Evolutionary conservation across 257 asterid species (phyloP).

Genomic region (Sherardia arvensis): DNA sequence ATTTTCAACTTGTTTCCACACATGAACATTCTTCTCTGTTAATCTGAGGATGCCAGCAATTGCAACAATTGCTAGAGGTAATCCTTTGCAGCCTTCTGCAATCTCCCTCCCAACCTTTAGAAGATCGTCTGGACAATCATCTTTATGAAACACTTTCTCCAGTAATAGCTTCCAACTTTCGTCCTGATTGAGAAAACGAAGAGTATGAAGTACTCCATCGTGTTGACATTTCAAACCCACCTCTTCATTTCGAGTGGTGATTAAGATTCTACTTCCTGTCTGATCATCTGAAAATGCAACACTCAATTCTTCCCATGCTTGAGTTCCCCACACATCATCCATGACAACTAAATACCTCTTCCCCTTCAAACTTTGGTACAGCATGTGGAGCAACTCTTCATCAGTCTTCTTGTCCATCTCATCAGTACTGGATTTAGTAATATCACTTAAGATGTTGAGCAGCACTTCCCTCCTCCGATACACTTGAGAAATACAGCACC

Average conservation of each 20-base stretch:
- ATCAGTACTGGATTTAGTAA: neutral
- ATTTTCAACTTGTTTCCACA: constrained; percentile 1
- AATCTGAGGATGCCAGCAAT: constrained; percentile 8
- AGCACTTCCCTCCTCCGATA: constrained; percentile 2
- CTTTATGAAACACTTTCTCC: neutral
- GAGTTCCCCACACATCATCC: constrained; percentile 14
- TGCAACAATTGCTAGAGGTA: constrained; percentile 12
- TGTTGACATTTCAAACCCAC: neutral
- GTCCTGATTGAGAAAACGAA: neutral
- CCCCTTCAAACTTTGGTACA: neutral
- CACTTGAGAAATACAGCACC: constrained; percentile 13
- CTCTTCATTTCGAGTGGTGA: constrained; percentile 15
- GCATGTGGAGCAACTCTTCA: neutral
- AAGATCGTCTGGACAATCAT: neutral
- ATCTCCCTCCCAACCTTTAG: constrained; percentile 4
- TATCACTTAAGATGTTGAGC: constrained; percentile 1
- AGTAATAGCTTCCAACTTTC: constrained; percentile 12
- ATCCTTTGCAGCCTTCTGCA: constrained; percentile 6
- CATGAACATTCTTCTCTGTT: neutral
- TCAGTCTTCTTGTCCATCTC: neutral
- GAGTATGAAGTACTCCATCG: neutral
- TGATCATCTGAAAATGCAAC: constrained; percentile 9
- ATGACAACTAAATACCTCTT: constrained; percentile 13
- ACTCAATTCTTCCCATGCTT: constrained; percentile 9
- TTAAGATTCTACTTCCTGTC: constrained; percentile 18